Evolutionary conservation across 2,329 filamentous ascomycete species (phyloP), one percentile per base, ranked within the genome.

Genomic region (Teratosphaeria epicoccoides): DNA sequence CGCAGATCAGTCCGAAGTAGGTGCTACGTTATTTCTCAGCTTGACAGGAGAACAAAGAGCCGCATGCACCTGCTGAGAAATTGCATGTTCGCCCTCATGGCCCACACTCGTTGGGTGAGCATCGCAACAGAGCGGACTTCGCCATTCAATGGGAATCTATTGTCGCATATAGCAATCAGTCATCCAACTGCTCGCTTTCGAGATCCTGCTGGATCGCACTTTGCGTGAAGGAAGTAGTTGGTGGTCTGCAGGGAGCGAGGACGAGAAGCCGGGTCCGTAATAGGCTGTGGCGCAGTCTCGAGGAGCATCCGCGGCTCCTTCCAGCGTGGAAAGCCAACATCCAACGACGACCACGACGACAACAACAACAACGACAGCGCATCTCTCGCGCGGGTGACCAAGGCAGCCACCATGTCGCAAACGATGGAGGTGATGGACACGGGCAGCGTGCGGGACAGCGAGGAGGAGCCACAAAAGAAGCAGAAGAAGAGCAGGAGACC

Each of bases 401-500:
- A 40, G 20, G 33, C 33, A 20, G 17, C 33, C 5, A 52, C 20
- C 28, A 75, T 74, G 72, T 73, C 73, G 67, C 72, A 70, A 61
- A 70, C 71, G 55, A 66, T 72, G 59, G 70, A 73, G 55, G 66
- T 68, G 24, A 66, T 63, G 54, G 71, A 74, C 56, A 70, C 69
- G 45, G 71, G 70, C 55, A 68, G 68, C 49, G 66, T 66, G 61
- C 67, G 73, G 59, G 71, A 72, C 51, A 66, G 67, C n/a, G 46
- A 37, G 23, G 64, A 65, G 49, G 60, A 68, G 52, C 43, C 45
- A 37, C 72, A 78, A 76, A 93, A 83, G 73, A 93, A 85, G 71
- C 81, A 84, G 71, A 95, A 84, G 71, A 95, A 95, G 82, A 94
- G 82, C 78, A 84, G 87, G 71, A 84, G 88, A 72, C 91, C 91